Evolutionary conservation across 129 eudicot species (phyloP), one percentile per base, ranked within the genome.

Genomic region (Silybum marianum): DNA sequence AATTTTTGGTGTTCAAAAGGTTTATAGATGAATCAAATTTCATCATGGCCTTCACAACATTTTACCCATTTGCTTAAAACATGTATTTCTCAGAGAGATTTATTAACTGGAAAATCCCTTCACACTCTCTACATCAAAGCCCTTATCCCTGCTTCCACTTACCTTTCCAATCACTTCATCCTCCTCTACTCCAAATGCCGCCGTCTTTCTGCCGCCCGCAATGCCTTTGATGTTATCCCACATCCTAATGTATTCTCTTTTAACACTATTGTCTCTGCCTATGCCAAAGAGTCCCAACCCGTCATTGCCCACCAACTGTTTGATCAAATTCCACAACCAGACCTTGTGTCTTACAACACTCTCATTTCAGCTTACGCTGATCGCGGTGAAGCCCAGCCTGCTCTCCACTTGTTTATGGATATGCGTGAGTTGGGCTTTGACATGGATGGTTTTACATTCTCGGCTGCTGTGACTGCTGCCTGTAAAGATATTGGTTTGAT

Each of bases 161-260:
- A 87, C 22, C 84, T 91, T 19, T 87, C 97, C 84, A 93, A 91
- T 82, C 97, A 93, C 80, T 93, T 93, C 89, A 87, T 88, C 77
- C 90, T 93, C 79, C 88, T 93, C 39, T 93, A 93, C 94, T 91
- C 98, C 85, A 89, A 89, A 86, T 93, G 98, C 80, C 84, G 93
- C 85, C 81, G 80, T 71, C 88, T 93, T 34, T 42, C 88, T 67
- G 83, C 91, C 66, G 94, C 98, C 76, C 90, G 84, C 23, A 80
- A 54, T 38, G 91, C 89, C 72, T 93, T 93, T 72, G 84, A 89
- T 40, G 38, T 26, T 67, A 80, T 80, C 78, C 67, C 73, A 24
- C 40, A 82, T 75, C 98, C 94, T 81, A 93, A 93, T 54, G 89
- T 91, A 24, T 91, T 88, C 84, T 85, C 98, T 42, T 93, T 73